Evolutionary conservation across 306 rosid species (phyloP).

Genomic region (Coriaria nepalensis): DNA sequence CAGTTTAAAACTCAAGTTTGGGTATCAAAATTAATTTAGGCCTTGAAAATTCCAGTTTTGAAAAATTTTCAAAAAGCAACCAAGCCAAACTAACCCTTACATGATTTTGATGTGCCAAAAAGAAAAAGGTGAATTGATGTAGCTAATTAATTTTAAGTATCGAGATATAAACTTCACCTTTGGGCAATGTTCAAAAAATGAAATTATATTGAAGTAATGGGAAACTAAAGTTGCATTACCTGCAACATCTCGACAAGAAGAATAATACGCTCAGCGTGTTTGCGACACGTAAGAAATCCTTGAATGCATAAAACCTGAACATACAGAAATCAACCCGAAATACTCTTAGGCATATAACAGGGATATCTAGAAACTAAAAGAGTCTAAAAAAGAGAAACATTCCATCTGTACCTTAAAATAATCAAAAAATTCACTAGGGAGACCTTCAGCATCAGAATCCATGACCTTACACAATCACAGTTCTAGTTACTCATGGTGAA

Average conservation of each 20-base stretch:
- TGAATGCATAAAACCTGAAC: conserved; percentile 96
- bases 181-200: conserved; percentile 6
- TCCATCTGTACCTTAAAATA: conserved; percentile 66
- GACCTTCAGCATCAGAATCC: conserved; percentile 99
- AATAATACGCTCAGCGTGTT: conserved; percentile 96
- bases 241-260: conserved; percentile 99
- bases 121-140: not conserved
- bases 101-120: too few relatives aligned
- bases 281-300: conserved; percentile 99
- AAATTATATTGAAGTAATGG: too few relatives aligned
- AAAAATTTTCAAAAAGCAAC: too few relatives aligned
- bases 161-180: not conserved
- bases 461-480: conserved; percentile 52
- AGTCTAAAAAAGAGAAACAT: not conserved
- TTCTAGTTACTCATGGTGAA: not conserved
- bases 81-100: too few relatives aligned
- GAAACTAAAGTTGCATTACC: too few relatives aligned
- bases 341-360: conserved; percentile 14
- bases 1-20: too few relatives aligned
- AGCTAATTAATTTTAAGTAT: not conserved
- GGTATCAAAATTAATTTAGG: too few relatives aligned
- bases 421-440: conserved; percentile 98
- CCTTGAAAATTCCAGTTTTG: too few relatives aligned
- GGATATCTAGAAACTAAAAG: conserved; percentile 5
- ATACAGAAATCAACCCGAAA: conserved; percentile 13